Base-by-base conservation (phyloP, 2,329 filamentous ascomycete species). In the Pseudocercospora vitis region DNA sequence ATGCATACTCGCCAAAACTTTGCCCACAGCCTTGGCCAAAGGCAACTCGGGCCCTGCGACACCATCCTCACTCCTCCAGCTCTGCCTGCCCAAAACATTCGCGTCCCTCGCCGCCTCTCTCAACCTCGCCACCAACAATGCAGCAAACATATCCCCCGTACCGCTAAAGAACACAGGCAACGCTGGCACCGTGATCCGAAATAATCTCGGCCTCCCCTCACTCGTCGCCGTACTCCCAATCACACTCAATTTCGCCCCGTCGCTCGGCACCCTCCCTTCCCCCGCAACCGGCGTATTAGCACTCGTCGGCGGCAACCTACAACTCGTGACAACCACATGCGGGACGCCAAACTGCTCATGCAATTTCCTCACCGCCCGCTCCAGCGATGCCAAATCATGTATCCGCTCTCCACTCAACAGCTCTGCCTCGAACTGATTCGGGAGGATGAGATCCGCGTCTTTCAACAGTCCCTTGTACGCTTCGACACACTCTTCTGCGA, bases 381-480 rank as follows among this genome's bases (percentile, higher is more conserved):
- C 82, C 57, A 97, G 81, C 26, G 84, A 87, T 37, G 78, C 72
- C 70, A 94, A 81, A 68, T 91, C 88, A 45, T 79, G 81, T 59
- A 97, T 95, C 62, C 87, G 86, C 57, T 91, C 84, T n/a, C 85
- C 89, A 7, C 89, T 94, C 29, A 97, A 82, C 29, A 91, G 78
- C 89, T 99, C 92, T 37, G 91, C 90, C 76, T 99, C 94, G 63
- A 96, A 99, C 65, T 97, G 92, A 69, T 99, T 99, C 3, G 94
- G 94, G 12, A 97, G 75, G 52, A 99, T 95, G 62, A 99, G 72
- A 71, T 99, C 94, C 2, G 94, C 92, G 64, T 92, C 81, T 29
- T 80, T 80, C 18, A 97, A 77, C 53, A 96, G 78, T 19, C 78
- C 78, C 73, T 90, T 92, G 72, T 97, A 99, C 11, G 88, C 91